A percentile compares a stretch with the other conserved stretches of the same genome.
Conservation (phyloP, 2,329 filamentous ascomycete species). For the Pseudopithomyces chartarum region DNA sequence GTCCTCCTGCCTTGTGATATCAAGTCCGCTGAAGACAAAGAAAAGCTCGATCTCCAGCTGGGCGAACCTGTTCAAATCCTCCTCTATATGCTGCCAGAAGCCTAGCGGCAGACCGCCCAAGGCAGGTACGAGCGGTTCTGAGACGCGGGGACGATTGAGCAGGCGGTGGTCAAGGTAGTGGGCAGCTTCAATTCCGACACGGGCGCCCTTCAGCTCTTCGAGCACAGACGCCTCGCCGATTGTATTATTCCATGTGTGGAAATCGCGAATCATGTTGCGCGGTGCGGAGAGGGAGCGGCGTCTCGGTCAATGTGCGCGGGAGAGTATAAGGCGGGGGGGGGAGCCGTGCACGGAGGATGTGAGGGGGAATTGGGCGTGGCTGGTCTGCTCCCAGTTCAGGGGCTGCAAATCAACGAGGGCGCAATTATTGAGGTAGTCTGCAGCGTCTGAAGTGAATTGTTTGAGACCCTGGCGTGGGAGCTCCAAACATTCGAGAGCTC, state of each 20-base stretch:
- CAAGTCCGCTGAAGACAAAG: conserved; percentile 91
- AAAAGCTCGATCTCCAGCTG: conserved; percentile 73
- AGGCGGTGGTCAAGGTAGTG: conserved; percentile 80
- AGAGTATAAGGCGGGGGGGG: background rate
- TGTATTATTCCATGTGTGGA: conserved; percentile 62
- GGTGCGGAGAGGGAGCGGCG: background rate
- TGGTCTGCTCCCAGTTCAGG: background rate
- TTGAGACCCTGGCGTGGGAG: background rate
- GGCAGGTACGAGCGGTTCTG: conserved; percentile 87
- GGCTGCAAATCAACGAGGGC: background rate
- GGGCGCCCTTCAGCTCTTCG: conserved; percentile 72
- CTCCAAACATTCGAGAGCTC: conserved; percentile 1
- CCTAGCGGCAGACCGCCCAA: conserved; percentile 86
- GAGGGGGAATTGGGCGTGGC: background rate
- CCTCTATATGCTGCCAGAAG: conserved; percentile 74
- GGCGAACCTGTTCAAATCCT: conserved; percentile 75
- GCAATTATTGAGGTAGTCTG: background rate
- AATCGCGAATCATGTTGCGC: conserved; percentile 49
- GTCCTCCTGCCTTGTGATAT: conserved; percentile 72
- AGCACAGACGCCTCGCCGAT: conserved; percentile 65
- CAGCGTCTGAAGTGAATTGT: background rate
- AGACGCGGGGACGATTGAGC: conserved; percentile 60
- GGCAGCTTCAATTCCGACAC: conserved; percentile 85
- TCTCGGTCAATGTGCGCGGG: background rate
- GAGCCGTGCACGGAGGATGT: background rate